Conservation (phyloP, 768 basidiomycete species). For the Lenzites betulinus region DNA sequence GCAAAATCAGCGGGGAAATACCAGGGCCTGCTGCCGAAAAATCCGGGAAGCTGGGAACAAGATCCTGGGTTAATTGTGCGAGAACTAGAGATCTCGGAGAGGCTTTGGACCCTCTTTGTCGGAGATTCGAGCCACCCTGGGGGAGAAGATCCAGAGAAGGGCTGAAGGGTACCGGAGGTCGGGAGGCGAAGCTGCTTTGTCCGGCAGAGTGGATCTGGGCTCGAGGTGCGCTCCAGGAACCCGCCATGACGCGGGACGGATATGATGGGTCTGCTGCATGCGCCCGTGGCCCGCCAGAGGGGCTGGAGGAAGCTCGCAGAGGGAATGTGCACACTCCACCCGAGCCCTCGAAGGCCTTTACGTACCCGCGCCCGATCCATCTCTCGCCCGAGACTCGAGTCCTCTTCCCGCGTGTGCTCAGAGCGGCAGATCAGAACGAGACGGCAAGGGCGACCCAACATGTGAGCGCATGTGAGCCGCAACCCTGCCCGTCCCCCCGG, state of each 20-base stretch:
- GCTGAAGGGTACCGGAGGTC: constrained; percentile 18
- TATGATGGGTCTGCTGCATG: constrained; percentile 16
- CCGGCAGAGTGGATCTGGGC: constrained; percentile 20
- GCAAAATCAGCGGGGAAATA: constrained; percentile 17
- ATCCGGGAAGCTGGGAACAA: constrained; percentile 14
- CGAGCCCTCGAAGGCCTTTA: constrained; percentile 12
- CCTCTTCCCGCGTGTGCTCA: constrained; percentile 7
- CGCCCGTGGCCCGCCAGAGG: neutral
- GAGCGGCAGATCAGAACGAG: constrained; percentile 10
- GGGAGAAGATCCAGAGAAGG: constrained; percentile 22
- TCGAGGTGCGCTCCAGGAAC: constrained; percentile 24
- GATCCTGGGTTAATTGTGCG: constrained; percentile 14
- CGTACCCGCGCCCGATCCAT: constrained; percentile 14
- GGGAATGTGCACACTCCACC: constrained; percentile 16
- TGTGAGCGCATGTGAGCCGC: constrained; percentile 14
- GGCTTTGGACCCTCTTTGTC: constrained; percentile 33
- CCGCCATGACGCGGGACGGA: constrained; percentile 18
- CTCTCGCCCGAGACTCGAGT: neutral
- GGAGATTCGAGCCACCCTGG: constrained; percentile 22
- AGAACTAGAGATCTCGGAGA: constrained; percentile 26
- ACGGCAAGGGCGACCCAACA: constrained; percentile 12
- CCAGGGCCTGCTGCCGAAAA: constrained; percentile 15
- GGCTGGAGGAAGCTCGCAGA: constrained; percentile 15
- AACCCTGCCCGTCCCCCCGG: neutral
- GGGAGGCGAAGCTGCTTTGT: constrained; percentile 21